Evolutionary conservation across 2,329 filamentous ascomycete genomes (phyloP).

Genomic region (Colletotrichum sp.): DNA sequence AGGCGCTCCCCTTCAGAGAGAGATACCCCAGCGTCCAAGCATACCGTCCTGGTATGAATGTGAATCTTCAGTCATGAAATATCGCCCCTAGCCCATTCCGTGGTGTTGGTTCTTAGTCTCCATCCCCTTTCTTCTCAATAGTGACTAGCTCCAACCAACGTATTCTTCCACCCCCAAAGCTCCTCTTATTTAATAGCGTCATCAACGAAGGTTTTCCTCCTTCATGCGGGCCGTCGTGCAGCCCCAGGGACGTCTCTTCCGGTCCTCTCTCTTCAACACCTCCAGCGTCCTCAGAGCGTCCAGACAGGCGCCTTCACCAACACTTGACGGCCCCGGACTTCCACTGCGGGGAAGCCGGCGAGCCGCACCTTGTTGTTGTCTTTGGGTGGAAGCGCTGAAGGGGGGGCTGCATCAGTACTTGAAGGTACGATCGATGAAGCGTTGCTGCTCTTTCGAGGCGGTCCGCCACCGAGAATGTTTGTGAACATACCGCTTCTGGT

Average conservation of each 20-base stretch:
- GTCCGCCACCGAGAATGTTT: constrained; percentile 23
- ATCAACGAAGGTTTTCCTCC: background rate
- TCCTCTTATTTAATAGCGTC: background rate
- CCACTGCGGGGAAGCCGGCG: constrained; percentile 75
- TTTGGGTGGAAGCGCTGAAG: constrained; percentile 44
- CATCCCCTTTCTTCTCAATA: background rate
- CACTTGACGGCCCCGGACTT: constrained; percentile 78
- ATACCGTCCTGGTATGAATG: constrained; percentile 12
- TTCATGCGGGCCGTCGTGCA: background rate
- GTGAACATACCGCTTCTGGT: constrained; percentile 52
- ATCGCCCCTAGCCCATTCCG: background rate
- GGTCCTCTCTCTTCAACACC: background rate
- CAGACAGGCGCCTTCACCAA: constrained; percentile 79
- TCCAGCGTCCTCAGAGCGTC: constrained; percentile 44
- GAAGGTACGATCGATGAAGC: constrained; percentile 29
- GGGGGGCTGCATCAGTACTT: constrained; percentile 44
- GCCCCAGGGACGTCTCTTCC: background rate
- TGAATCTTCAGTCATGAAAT: constrained; percentile 19
- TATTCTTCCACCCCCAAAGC: background rate
- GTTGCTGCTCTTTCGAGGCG: constrained; percentile 35
- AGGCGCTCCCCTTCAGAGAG: background rate
- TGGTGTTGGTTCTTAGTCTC: background rate
- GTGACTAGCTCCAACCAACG: background rate
- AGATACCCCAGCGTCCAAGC: background rate
- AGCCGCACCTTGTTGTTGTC: constrained; percentile 69